Conservation (phyloP, 805 yeast species). For the Yarrowia sp. region DNA sequence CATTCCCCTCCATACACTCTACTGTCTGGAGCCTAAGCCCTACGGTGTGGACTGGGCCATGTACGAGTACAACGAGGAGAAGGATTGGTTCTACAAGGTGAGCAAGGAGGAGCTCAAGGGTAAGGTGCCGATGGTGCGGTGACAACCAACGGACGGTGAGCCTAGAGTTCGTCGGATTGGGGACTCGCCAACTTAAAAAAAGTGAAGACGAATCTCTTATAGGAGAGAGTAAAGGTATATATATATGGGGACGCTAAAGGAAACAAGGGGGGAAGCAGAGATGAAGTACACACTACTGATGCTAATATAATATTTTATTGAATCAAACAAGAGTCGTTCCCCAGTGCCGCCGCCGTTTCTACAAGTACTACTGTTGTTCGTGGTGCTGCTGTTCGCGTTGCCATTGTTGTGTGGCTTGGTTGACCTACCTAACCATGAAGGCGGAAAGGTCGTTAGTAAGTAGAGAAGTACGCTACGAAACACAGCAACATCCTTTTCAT, state of each 20-base stretch:
- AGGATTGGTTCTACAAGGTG: constrained; percentile 74
- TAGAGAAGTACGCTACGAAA: no score
- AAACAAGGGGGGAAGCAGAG: background rate
- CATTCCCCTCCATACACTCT: constrained; percentile 88
- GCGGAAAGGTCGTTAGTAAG: no score
- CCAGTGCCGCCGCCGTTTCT: no score
- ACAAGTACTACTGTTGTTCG: background rate
- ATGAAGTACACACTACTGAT: constrained; percentile 5
- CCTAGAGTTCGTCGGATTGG: constrained; percentile 22
- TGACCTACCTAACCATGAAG: no score
- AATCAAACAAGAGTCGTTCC: background rate
- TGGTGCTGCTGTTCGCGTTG: background rate
- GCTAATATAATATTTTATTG: constrained; percentile 2
- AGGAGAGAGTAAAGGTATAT: background rate
- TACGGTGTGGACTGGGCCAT: constrained; percentile 93
- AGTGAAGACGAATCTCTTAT: background rate
- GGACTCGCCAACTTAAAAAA: background rate
- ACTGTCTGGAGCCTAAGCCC: constrained; percentile 87
- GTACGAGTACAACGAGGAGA: constrained; percentile 76
- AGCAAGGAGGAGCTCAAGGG: constrained; percentile 33
- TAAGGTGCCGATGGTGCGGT: constrained; percentile 18
- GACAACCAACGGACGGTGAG: constrained; percentile 20
- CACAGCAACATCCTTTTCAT: no score
- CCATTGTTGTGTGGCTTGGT: background rate
- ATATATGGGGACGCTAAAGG: background rate